phyloP scores from a whole-genome alignment of 1,139 yeast species.

The Kluyveromyces marxianus region DNA sequence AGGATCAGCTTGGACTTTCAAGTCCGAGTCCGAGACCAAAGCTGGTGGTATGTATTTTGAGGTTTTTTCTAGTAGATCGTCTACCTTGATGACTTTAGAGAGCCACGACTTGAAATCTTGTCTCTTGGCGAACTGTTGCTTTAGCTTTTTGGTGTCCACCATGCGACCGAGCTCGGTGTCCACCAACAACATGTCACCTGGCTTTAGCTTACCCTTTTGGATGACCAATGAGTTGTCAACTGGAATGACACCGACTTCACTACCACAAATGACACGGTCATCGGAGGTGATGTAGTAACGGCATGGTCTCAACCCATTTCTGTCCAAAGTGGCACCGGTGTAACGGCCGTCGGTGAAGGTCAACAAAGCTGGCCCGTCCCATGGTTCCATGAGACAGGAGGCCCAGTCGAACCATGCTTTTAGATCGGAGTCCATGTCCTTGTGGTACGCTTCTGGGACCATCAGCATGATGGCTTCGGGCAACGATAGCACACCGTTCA shows the following conservation, averaged over 20 bases:
- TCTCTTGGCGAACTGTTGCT: slow-evolving; percentile 71
- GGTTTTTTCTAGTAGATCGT: slow-evolving; percentile 53
- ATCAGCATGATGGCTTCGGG: slow-evolving; percentile 97
- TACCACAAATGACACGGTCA: slow-evolving; percentile 94
- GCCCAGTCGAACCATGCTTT: slow-evolving; percentile 99
- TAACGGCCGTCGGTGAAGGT: slow-evolving; percentile 96
- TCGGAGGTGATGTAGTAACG: slow-evolving; percentile 93
- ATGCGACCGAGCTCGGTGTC: slow-evolving; percentile 90
- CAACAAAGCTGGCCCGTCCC: slow-evolving; percentile 99
- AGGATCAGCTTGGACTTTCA: slow-evolving; percentile 69
- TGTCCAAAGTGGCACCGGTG: slow-evolving; percentile 96
- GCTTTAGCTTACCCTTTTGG: slow-evolving; percentile 89
- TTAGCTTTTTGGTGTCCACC: slow-evolving; percentile 87
- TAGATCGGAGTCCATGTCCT: slow-evolving; percentile 89
- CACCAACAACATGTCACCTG: slow-evolving; percentile 93
- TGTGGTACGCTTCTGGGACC: slow-evolving; percentile 98
- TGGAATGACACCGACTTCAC: slow-evolving; percentile 95
- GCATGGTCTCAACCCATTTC: slow-evolving; percentile 97
- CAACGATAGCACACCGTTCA: slow-evolving; percentile 82
- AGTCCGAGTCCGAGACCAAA: slow-evolving; percentile 21
- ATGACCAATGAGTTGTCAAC: slow-evolving; percentile 76
- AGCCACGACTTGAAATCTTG: slow-evolving; percentile 94
- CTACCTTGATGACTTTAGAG: slow-evolving; percentile 74
- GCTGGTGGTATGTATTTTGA: slow-evolving; percentile 25
- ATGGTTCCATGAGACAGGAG: slow-evolving; percentile 97